Evolutionary conservation across 192 early-diverging fungal genomes (phyloP), one percentile per base, ranked within the genome.

Genomic region (Phycomyces blakesleeanus): DNA sequence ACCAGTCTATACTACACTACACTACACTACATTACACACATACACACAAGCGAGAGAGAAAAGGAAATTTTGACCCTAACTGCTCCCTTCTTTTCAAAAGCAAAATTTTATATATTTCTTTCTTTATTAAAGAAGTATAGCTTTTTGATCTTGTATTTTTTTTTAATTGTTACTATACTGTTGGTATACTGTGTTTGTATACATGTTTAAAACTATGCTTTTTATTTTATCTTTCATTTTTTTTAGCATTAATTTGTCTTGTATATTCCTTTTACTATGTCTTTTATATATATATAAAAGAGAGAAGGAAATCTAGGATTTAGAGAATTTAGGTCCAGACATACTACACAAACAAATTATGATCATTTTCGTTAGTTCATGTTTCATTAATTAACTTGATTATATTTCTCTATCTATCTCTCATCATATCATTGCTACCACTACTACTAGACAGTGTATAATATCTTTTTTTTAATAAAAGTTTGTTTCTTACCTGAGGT

Each of bases 401-500:
- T 41, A 6, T 14, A 6, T 14, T 41, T 41, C 40, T 41, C 40
- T 41, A 6, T 41, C 14, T 41, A 41, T 41, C 14, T 41, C 14
- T 41, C 14, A 41, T 41, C 14, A 10, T 41, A 10, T 41, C 14
- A 41, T 41, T 41, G 40, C 14, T 41, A 41, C 40, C 14, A 10
- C 40, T 41, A 41, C 14, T 6, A 10, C 40, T 14, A 41, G 40
- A 41, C 14, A 41, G 6, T 10, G 8, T 41, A 41, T 14, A 25
- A 55, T 26, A 25, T 3, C 20, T 29, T 12, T 11, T 55, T 11
- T 26, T 21, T 7, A 55, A 11, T 6, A 12, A 55, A 11, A 14
- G 5, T 24, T 29, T 38, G 14, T 6, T 11, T 37, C 59, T 60
- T 68, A 68, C 66, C 51, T 88, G 87, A 29, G 93, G 93, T 54